These are phyloP conservation scores for Limnanthes douglasii DNA, from an alignment of 345 rosid species.

Conservation along the genomic window DNA sequence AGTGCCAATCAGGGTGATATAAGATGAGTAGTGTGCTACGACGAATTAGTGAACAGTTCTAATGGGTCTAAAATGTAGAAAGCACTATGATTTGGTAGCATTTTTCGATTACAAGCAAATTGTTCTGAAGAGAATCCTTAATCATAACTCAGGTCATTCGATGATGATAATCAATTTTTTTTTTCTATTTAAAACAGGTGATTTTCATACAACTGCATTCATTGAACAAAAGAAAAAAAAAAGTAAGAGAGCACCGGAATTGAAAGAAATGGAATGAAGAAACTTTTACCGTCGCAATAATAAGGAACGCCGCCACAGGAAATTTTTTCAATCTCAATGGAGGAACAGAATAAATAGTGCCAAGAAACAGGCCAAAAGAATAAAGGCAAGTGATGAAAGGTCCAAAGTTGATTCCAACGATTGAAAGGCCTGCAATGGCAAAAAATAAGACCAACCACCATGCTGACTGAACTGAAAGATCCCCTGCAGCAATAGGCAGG, in stretches of 20 bases:
- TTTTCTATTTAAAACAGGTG: no score
- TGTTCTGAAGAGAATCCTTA: background rate
- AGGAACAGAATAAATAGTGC: slow-evolving; percentile 96
- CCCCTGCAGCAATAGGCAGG: slow-evolving; percentile 97
- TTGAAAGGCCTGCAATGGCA: slow-evolving; percentile 54
- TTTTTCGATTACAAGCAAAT: no score
- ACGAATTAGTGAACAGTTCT: no score
- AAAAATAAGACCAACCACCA: slow-evolving; percentile 80
- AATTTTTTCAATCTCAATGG: slow-evolving; percentile 90
- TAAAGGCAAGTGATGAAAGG: slow-evolving; percentile 72
- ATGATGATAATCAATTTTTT: no score
- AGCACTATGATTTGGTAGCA: no score
- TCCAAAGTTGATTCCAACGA: slow-evolving; percentile 71
- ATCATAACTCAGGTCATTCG: background rate
- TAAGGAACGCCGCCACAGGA: slow-evolving; percentile 85
- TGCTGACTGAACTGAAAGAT: slow-evolving; percentile 81
- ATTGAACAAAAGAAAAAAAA: no score
- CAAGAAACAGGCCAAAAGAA: slow-evolving; percentile 72
- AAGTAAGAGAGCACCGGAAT: no score
- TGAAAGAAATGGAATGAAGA: slow-evolving; percentile 3
- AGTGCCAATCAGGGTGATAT: no score
- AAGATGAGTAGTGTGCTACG: no score
- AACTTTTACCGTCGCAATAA: slow-evolving; percentile 61
- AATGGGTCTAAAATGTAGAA: no score
- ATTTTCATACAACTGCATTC: no score